Conservation (phyloP, 129 eudicot species). For the Scalesia atractyloides region DNA sequence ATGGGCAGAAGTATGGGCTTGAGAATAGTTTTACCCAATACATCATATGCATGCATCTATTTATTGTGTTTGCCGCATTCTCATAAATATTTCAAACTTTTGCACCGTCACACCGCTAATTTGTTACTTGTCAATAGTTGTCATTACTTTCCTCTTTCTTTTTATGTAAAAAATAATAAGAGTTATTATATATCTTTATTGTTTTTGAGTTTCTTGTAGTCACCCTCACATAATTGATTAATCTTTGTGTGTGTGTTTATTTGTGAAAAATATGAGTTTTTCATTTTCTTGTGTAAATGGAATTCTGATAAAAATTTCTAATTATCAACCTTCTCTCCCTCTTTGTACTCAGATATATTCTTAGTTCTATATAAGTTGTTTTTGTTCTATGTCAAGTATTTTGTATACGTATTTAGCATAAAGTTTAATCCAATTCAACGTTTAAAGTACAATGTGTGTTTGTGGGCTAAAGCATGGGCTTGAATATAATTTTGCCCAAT, state of each 20-base stretch:
- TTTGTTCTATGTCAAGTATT: background rate
- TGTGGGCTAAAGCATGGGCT: background rate
- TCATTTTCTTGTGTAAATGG: constrained; percentile 2
- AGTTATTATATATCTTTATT: background rate
- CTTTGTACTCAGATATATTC: background rate
- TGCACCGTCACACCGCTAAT: constrained; percentile 6
- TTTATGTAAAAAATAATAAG: background rate
- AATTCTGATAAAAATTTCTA: background rate
- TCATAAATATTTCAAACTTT: constrained; percentile 3
- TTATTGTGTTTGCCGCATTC: background rate
- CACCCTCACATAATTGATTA: background rate
- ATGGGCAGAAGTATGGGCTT: too few relatives aligned
- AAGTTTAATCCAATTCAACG: background rate
- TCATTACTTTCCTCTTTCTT: background rate
- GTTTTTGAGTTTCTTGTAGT: background rate
- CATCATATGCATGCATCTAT: background rate
- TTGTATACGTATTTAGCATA: background rate
- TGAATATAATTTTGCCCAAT: background rate
- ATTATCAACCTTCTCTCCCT: background rate
- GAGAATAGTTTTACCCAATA: too few relatives aligned
- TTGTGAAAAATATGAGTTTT: background rate
- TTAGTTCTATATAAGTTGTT: background rate
- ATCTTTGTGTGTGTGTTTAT: constrained; percentile 10
- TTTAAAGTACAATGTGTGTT: background rate
- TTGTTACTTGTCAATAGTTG: background rate